A percentile compares a stretch with the other conserved stretches of the same genome.
Conservation (phyloP, 805 yeast species). For the Priceomyces medius region DNA sequence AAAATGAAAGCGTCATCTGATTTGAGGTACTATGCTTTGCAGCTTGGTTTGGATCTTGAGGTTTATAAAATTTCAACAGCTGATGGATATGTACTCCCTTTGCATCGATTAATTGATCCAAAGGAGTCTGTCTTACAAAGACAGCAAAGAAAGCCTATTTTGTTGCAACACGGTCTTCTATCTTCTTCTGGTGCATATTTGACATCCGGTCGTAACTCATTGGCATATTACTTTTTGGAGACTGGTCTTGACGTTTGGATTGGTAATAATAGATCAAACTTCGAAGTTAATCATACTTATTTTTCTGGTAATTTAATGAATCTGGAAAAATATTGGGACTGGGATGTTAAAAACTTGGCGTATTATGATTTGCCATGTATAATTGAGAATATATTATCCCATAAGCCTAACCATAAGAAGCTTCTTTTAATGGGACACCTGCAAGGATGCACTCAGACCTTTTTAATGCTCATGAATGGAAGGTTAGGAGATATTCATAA, state of each 20-base stretch:
- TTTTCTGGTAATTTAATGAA: slow-evolving; percentile 35
- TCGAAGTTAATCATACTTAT: slow-evolving; percentile 60
- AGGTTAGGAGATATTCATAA: slow-evolving; percentile 37
- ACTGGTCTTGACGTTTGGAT: slow-evolving; percentile 85
- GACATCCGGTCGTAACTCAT: slow-evolving; percentile 76
- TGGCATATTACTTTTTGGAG: slow-evolving; percentile 56
- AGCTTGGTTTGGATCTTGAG: slow-evolving; percentile 58
- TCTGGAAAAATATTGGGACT: slow-evolving; percentile 74
- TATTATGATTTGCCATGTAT: slow-evolving; percentile 73
- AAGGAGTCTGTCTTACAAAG: slow-evolving; percentile 29
- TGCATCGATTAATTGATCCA: slow-evolving; percentile 63
- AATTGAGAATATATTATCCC: slow-evolving; percentile 55
- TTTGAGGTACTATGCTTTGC: slow-evolving; percentile 64
- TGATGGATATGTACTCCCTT: slow-evolving; percentile 74
- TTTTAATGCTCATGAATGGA: slow-evolving; percentile 58
- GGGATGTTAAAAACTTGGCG: slow-evolving; percentile 89
- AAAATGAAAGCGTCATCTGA: slow-evolving; percentile 39
- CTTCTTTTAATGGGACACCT: slow-evolving; percentile 78
- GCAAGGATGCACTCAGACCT: slow-evolving; percentile 90
- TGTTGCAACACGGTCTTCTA: slow-evolving; percentile 81
- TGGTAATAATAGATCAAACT: slow-evolving; percentile 89
- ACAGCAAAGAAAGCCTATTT: slow-evolving; percentile 54
- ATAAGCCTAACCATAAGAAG: slow-evolving; percentile 40
- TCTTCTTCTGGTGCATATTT: slow-evolving; percentile 86
- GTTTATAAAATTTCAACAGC: slow-evolving; percentile 63